A percentile compares a stretch with the other conserved stretches of the same genome.
Conservation (phyloP, 2,329 filamentous ascomycete species). For the Pseudopyrenochaeta lycopersici region DNA sequence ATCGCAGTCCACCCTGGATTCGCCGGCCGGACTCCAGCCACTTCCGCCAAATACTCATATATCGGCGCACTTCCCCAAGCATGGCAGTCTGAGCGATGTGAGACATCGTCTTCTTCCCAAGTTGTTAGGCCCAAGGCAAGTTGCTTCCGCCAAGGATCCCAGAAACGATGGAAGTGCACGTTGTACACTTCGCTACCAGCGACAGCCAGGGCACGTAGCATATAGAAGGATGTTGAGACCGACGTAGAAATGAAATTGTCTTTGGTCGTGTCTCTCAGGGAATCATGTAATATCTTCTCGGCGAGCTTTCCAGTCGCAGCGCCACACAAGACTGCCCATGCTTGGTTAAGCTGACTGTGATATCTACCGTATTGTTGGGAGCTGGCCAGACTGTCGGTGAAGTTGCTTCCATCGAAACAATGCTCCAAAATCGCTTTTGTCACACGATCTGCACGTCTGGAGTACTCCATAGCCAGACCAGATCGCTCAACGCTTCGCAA, state of each 20-base stretch:
- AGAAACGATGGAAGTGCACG: conserved; percentile 23
- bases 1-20: conserved; percentile 25
- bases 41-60: conserved; percentile 53
- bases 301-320: no score
- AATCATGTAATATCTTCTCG: no score
- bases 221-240: conserved; percentile 53
- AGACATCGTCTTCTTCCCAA: conserved; percentile 55
- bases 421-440: conserved; percentile 36
- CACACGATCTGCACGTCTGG: conserved; percentile 30
- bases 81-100: conserved; percentile 56
- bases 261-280: no score
- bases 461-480: not conserved
- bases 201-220: conserved; percentile 47
- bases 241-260: conserved; percentile 33
- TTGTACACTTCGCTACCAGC: conserved; percentile 48
- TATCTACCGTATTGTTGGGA: conserved; percentile 40
- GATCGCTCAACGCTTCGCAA: not conserved
- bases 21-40: conserved; percentile 36
- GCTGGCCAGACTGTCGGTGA: conserved; percentile 47
- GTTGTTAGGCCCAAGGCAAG: conserved; percentile 49
- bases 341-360: conserved; percentile 50
- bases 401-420: conserved; percentile 38
- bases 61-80: conserved; percentile 57
- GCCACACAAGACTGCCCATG: conserved; percentile 46
- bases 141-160: conserved; percentile 52